Evolutionary conservation across 148 eudicot genomes (phyloP).

Genomic region (Arbutus unedo): DNA sequence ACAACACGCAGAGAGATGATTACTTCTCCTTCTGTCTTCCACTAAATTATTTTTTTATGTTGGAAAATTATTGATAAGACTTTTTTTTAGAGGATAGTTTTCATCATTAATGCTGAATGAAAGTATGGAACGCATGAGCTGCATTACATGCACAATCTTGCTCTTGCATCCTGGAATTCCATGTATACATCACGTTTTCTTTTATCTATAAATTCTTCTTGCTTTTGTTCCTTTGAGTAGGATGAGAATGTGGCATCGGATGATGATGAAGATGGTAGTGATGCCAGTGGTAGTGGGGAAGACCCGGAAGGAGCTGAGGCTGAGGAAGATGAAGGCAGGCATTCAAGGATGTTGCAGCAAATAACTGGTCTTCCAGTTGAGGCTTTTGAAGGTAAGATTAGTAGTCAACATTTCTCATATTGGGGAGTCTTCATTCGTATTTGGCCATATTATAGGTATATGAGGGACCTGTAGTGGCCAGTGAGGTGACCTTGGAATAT

Average conservation of each 20-base stretch:
- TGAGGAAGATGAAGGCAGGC: conserved; percentile 55
- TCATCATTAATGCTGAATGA: not conserved
- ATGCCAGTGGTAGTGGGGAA: conserved; percentile 13
- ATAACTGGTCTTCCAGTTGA: conserved; percentile 76
- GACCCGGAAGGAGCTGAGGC: conserved; percentile 23
- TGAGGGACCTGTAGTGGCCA: not conserved
- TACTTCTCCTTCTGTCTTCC: not conserved
- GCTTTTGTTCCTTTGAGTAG: conserved; percentile 30
- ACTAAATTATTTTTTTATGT: not conserved
- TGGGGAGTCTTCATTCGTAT: not conserved
- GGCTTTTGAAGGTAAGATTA: conserved; percentile 68
- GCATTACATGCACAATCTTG: not conserved
- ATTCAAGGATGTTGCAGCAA: conserved; percentile 67
- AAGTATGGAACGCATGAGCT: not conserved
- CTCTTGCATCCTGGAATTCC: not conserved
- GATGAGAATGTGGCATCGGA: conserved; percentile 84
- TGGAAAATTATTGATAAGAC: not conserved
- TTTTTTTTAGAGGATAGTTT: not conserved
- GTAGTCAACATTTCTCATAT: not conserved
- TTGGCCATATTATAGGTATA: not conserved
- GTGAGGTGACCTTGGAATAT: not conserved
- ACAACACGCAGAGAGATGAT: not conserved
- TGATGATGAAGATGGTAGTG: conserved; percentile 47
- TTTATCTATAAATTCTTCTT: not conserved
- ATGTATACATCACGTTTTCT: not conserved